phyloP scores from a whole-genome alignment of 441 rosid genomes.

The Capsella rubella region DNA sequence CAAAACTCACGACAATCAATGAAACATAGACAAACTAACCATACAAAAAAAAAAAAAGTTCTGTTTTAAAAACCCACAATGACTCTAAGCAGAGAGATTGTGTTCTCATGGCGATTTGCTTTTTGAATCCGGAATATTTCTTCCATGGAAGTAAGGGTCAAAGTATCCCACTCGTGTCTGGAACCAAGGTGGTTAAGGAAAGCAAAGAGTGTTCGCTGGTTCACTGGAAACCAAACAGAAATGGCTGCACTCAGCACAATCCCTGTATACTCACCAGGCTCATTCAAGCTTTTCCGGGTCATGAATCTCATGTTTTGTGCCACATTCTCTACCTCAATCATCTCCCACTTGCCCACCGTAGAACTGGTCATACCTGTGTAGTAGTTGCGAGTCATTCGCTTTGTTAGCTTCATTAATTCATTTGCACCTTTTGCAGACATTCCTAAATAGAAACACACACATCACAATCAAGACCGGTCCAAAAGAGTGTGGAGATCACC shows the following conservation, averaged over 20 bases:
- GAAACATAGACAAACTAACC: neutral
- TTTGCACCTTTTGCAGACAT: conserved; percentile 40
- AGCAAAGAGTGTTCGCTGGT: conserved; percentile 46
- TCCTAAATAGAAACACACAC: conserved; percentile 37
- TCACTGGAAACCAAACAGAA: conserved; percentile 53
- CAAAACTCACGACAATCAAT: neutral
- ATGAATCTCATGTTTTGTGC: conserved; percentile 46
- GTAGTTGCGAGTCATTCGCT: conserved; percentile 56
- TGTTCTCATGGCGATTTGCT: conserved; percentile 46
- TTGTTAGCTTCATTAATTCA: conserved; percentile 55
- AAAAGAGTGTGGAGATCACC: neutral
- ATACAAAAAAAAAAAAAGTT: neutral
- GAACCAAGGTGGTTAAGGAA: conserved; percentile 45
- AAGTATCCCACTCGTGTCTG: conserved; percentile 56
- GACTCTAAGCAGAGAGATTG: conserved; percentile 53
- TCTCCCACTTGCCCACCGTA: conserved; percentile 49
- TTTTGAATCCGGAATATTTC: conserved; percentile 46
- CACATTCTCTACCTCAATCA: conserved; percentile 35
- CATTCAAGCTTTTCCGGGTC: conserved; percentile 44
- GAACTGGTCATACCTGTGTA: conserved; percentile 50
- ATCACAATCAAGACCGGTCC: neutral
- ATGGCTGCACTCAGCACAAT: conserved; percentile 54
- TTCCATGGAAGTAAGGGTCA: conserved; percentile 46
- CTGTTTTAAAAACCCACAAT: conserved; percentile 28
- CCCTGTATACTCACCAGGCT: conserved; percentile 51